Evolutionary conservation across 805 yeast genomes (phyloP).

Genomic region (Metschnikowia reukaufii): DNA sequence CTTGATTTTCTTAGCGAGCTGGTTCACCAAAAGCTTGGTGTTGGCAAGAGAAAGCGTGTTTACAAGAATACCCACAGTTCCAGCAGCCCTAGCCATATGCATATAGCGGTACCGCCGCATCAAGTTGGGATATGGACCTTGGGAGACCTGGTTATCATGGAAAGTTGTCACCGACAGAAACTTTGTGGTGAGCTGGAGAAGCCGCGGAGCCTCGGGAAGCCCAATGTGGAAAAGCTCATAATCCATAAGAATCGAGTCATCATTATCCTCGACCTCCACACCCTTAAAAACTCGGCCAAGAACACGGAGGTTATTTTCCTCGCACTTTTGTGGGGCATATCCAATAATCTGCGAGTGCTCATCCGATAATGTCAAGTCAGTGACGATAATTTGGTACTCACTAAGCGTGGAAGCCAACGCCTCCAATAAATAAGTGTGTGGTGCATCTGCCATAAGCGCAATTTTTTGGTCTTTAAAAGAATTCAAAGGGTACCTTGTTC

Average conservation of each 20-base stretch:
- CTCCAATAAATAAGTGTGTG: slow-evolving; percentile 51
- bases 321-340: slow-evolving; percentile 24
- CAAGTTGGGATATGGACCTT: slow-evolving; percentile 74
- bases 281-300: slow-evolving; percentile 24
- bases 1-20: slow-evolving; percentile 58
- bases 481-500: slow-evolving; percentile 37
- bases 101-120: slow-evolving; percentile 82
- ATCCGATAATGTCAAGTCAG: slow-evolving; percentile 31
- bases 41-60: slow-evolving; percentile 83
- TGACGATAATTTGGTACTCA: slow-evolving; percentile 26
- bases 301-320: neutral
- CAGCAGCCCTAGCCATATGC: slow-evolving; percentile 87
- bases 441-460: slow-evolving; percentile 73
- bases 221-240: slow-evolving; percentile 70
- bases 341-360: slow-evolving; percentile 45
- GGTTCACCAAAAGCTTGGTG: slow-evolving; percentile 65
- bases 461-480: slow-evolving; percentile 38
- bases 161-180: slow-evolving; percentile 55
- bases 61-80: slow-evolving; percentile 86
- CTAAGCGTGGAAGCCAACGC: slow-evolving; percentile 38
- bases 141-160: slow-evolving; percentile 41
- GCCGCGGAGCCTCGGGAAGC: slow-evolving; percentile 73
- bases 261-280: slow-evolving; percentile 23
- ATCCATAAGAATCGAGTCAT: slow-evolving; percentile 35
- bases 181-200: slow-evolving; percentile 71